Conservation (phyloP, 495 filamentous ascomycete genomes). For the Talaromyces stipitatus region DNA sequence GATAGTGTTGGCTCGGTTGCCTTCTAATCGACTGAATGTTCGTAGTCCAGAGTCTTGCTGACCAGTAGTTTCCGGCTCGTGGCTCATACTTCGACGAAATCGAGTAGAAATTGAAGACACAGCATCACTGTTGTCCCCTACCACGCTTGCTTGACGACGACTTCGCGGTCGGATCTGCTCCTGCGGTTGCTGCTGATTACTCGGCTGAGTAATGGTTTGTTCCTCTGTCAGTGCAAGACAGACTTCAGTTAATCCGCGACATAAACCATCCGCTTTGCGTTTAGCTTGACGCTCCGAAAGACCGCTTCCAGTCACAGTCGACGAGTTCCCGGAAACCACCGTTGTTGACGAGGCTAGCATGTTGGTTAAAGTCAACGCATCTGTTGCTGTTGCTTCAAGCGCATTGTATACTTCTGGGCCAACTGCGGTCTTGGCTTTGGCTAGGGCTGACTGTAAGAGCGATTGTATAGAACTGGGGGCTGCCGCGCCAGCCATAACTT, state of each 20-base stretch:
- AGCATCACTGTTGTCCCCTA: constrained; percentile 24
- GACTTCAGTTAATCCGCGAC: constrained; percentile 85
- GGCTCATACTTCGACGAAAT: constrained; percentile 31
- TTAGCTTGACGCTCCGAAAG: constrained; percentile 75
- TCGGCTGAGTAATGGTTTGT: constrained; percentile 14
- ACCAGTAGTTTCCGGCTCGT: constrained; percentile 33
- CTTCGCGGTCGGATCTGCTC: constrained; percentile 15
- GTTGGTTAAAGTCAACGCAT: constrained; percentile 67
- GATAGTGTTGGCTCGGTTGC: constrained; percentile 58
- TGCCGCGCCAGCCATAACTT: constrained; percentile 8
- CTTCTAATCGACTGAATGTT: constrained; percentile 63
- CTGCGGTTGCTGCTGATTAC: constrained; percentile 12
- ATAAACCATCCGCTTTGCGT: constrained; percentile 87
- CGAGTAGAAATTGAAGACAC: constrained; percentile 17
- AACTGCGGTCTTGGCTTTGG: constrained; percentile 62
- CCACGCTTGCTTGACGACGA: constrained; percentile 15
- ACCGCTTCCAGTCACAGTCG: constrained; percentile 39
- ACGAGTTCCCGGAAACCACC: constrained; percentile 56
- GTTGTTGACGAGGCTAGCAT: constrained; percentile 66
- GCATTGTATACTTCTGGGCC: constrained; percentile 65
- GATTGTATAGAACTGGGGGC: constrained; percentile 54
- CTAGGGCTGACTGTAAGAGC: constrained; percentile 69
- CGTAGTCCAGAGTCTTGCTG: constrained; percentile 48
- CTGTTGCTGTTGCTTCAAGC: constrained; percentile 74
- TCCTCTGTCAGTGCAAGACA: constrained; percentile 72